Conservation (phyloP, 345 rosid species). For the Conringia planisiliqua region DNA sequence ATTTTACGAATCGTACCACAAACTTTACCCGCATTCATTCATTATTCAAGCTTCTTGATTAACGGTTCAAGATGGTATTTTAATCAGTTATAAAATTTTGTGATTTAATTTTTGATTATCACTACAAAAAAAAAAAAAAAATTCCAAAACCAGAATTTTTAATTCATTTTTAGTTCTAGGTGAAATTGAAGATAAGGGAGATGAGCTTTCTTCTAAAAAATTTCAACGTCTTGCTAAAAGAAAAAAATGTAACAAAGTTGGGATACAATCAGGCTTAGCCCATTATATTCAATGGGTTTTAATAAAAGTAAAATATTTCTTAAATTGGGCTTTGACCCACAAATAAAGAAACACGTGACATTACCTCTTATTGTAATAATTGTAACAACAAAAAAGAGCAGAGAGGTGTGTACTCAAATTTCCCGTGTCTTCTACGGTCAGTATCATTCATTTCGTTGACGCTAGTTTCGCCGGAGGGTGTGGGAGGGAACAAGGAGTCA, state of each 20-base stretch:
- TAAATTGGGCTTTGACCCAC: constrained; percentile 19
- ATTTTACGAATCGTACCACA: constrained; percentile 25
- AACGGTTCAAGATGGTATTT: not conserved
- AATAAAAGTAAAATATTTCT: too few relatives aligned
- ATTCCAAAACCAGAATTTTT: not conserved
- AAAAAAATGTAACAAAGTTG: not conserved
- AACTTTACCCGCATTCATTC: not conserved
- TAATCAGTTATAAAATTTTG: not conserved
- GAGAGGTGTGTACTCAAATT: not conserved
- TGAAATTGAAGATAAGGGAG: too few relatives aligned
- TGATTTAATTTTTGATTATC: not conserved
- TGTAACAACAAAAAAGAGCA: not conserved
- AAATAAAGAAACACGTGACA: not conserved
- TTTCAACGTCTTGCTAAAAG: too few relatives aligned
- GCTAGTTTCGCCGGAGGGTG: constrained; percentile 15
- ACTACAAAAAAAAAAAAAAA: not conserved
- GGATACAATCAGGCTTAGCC: not conserved
- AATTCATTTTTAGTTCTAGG: not conserved
- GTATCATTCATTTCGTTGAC: constrained; percentile 17
- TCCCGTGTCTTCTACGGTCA: constrained; percentile 36
- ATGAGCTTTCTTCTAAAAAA: too few relatives aligned
- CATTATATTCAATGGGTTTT: not conserved
- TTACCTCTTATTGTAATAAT: not conserved
- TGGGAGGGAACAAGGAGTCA: not conserved
- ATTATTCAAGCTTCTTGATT: not conserved